These are phyloP conservation scores for Orbilia quercus DNA, from an alignment of 2,329 filamentous ascomycete genomes.

Conservation along the genomic window DNA sequence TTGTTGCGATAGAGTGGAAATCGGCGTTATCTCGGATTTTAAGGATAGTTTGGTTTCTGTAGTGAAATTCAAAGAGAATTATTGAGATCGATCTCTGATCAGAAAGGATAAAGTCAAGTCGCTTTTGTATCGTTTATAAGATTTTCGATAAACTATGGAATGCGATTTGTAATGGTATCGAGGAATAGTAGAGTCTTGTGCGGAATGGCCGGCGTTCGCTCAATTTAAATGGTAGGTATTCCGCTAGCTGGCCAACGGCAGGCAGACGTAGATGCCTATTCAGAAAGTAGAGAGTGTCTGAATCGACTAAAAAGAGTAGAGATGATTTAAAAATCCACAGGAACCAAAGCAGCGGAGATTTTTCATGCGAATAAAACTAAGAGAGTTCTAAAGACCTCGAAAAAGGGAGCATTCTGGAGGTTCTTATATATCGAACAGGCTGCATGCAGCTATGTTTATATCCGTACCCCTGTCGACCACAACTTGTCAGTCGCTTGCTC, in stretches of 20 bases:
- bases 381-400: not conserved
- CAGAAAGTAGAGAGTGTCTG: not conserved
- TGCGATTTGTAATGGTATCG: not conserved
- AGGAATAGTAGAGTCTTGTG: not conserved
- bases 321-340: constrained; percentile 9
- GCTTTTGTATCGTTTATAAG: not conserved
- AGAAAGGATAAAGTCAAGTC: too few relatives aligned
- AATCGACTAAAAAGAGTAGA: not conserved
- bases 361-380: not conserved
- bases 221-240: not conserved
- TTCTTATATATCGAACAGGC: constrained; percentile 16
- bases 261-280: not conserved
- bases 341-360: constrained; percentile 3
- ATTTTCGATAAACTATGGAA: not conserved
- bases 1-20: not conserved
- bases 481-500: constrained; percentile 13
- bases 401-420: constrained; percentile 13
- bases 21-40: not conserved
- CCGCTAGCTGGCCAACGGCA: not conserved
- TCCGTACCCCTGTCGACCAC: constrained; percentile 10
- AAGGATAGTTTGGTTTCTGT: not conserved
- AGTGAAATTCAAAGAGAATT: too few relatives aligned
- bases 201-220: constrained; percentile 3
- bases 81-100: too few relatives aligned
- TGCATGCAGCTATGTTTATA: constrained; percentile 30